Evolutionary conservation across 2,329 filamentous ascomycete genomes (phyloP).

Genomic region (Juglanconis sp.): DNA sequence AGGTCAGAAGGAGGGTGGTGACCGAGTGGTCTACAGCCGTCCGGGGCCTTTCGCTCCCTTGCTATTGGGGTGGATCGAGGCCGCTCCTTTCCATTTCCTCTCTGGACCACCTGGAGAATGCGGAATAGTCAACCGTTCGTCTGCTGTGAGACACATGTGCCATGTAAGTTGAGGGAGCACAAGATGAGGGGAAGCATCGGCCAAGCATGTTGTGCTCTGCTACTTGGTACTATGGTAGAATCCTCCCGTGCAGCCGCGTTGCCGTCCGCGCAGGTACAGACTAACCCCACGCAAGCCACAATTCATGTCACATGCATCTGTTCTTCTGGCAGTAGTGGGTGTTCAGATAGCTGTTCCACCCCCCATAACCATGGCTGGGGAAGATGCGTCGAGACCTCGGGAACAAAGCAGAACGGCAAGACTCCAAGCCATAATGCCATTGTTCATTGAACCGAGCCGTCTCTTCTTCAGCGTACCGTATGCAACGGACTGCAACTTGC

Average conservation of each 20-base stretch:
- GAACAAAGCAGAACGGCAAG: neutral
- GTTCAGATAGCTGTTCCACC: slow-evolving; percentile 2
- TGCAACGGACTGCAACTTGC: slow-evolving; percentile 2
- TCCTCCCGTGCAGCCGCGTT: slow-evolving; percentile 10
- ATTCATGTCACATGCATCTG: slow-evolving; percentile 6
- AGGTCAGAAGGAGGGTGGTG: slow-evolving; percentile 3
- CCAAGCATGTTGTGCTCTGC: slow-evolving; percentile 4
- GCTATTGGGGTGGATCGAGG: slow-evolving; percentile 3
- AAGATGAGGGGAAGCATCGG: slow-evolving; percentile 18
- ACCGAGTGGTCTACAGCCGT: neutral
- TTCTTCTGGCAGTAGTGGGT: neutral
- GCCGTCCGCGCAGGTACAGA: neutral
- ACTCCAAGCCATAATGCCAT: slow-evolving; percentile 1
- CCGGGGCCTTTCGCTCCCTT: neutral
- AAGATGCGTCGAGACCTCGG: neutral
- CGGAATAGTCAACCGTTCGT: neutral
- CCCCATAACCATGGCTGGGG: neutral
- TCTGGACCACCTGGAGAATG: neutral
- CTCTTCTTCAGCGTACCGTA: slow-evolving; percentile 3
- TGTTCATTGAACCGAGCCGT: neutral
- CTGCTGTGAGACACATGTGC: slow-evolving; percentile 8
- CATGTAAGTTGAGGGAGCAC: slow-evolving; percentile 12
- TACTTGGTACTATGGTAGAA: neutral
- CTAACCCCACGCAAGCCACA: slow-evolving; percentile 15
- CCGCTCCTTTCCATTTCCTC: slow-evolving; percentile 2